Conservation (phyloP, 495 filamentous ascomycete species). For the Talaromyces stipitatus region DNA sequence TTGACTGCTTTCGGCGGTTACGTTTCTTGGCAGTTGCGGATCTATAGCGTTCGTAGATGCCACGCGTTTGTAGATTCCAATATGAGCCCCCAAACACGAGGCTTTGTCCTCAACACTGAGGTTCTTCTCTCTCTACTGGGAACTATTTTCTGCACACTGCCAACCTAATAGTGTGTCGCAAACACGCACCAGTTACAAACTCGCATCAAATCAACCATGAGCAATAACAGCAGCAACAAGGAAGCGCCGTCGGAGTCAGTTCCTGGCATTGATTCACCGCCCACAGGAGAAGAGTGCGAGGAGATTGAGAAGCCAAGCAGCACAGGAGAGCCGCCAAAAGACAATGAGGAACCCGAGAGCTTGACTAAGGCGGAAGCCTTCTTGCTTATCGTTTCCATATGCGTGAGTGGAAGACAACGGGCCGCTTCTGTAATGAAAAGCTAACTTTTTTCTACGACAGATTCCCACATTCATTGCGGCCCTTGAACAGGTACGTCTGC, state of each 20-base stretch:
- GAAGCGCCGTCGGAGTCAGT: background rate
- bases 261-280: background rate
- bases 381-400: slow-evolving; percentile 1
- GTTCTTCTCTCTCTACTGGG: background rate
- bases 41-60: background rate
- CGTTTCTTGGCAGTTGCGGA: background rate
- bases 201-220: slow-evolving; percentile 1
- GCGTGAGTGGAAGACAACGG: background rate
- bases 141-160: background rate
- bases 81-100: background rate
- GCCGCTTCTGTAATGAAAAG: background rate
- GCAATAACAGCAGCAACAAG: background rate
- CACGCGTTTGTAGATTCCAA: background rate
- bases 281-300: background rate
- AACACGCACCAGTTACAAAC: background rate
- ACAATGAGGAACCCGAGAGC: background rate
- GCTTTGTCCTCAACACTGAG: background rate
- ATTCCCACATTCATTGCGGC: slow-evolving; percentile 3
- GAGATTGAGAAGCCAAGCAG: background rate
- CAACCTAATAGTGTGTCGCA: background rate
- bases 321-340: background rate
- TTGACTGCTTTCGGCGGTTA: background rate
- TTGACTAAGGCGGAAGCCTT: background rate
- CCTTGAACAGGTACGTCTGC: background rate
- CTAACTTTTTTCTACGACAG: background rate